Base-by-base conservation (phyloP, 169 alveolate genomes). In the Miamiensis avidus region DNA sequence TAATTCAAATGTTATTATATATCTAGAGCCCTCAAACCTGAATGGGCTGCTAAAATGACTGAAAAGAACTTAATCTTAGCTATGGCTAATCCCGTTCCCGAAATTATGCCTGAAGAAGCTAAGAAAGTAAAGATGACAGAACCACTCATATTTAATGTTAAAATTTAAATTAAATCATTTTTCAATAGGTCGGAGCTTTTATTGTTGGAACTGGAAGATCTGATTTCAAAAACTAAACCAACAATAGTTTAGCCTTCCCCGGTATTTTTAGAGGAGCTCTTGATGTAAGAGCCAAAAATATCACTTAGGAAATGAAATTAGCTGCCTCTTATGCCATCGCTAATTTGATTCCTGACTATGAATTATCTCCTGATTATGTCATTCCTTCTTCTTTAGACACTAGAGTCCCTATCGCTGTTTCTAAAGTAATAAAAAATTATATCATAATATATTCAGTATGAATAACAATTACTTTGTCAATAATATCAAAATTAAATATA, bases 261-360 rank as follows among this genome's bases (percentile, higher is more conserved):
- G 91, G 88, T 32, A 49, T 92, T n/a, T 92, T 92, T 65, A 92
- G 94, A 89, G 95, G 94, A 29, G 93, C 95, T n/a, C 69, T 92
- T 29, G 93, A 89, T 84, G 89, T 85, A 0, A 78, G 89, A 83
- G 93, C 94, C 0, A 82, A 65, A 29, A 77, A 75, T 29, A 92
- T 92, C 33, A 90, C 76, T 75, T 76, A 76, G 6, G 88, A 86
- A 29, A 92, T 92, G 95, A 92, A 92, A 81, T 27, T 90, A 16
- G 94, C 94, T 29, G 91, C 94, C 15, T 20, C 26, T 65, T 65
- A 65, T 65, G 88, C 92, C 25, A 49, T 65, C 49, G 94, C 94
- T 1, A 31, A 15, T 76, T 75, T 74, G 78, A 75, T 31, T 73
- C 77, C 27, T 31, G 77, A 75, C 6, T 32, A 32, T 29, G 64